Conservation (phyloP, 2,329 filamentous ascomycete genomes). For the Talaromyces sp. region DNA sequence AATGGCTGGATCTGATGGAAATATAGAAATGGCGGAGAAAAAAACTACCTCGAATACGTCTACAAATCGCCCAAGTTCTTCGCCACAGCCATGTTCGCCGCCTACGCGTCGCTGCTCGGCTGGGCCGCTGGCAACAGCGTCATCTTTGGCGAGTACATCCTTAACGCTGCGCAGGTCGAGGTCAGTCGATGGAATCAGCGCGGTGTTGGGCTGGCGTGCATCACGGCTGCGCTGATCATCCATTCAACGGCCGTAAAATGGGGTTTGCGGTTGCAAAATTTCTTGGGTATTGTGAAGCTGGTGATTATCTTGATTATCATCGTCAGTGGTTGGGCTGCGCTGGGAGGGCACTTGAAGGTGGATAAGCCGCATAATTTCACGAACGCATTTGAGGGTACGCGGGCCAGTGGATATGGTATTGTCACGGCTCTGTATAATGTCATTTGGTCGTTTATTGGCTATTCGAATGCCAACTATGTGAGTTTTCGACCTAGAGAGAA, state of each 20-base stretch:
- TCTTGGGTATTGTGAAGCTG: conserved; percentile 48
- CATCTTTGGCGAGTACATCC: conserved; percentile 49
- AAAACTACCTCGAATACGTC: conserved; percentile 52
- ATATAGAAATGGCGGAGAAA: conserved; percentile 46
- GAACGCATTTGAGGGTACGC: conserved; percentile 35
- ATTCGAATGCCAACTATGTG: conserved; percentile 60
- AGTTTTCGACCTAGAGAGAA: conserved; percentile 16
- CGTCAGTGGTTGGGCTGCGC: conserved; percentile 37
- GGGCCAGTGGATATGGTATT: conserved; percentile 41
- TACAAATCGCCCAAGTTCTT: conserved; percentile 49
- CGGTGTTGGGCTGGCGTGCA: conserved; percentile 44
- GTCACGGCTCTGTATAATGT: conserved; percentile 59
- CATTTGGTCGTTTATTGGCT: conserved; percentile 59
- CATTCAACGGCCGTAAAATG: conserved; percentile 45
- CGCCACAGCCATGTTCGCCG: conserved; percentile 51
- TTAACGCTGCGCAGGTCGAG: conserved; percentile 42
- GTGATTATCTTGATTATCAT: conserved; percentile 47
- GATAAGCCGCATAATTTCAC: conserved; percentile 34
- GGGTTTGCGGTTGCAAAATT: conserved; percentile 47
- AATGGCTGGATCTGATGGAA: background rate
- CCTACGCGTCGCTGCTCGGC: conserved; percentile 48
- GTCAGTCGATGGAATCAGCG: conserved; percentile 48
- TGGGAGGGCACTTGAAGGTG: conserved; percentile 34
- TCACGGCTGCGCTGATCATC: conserved; percentile 45
- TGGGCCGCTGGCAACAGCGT: conserved; percentile 52